Evolutionary conservation across 2,329 filamentous ascomycete species (phyloP).

Genomic region (Pezicula radicicola): DNA sequence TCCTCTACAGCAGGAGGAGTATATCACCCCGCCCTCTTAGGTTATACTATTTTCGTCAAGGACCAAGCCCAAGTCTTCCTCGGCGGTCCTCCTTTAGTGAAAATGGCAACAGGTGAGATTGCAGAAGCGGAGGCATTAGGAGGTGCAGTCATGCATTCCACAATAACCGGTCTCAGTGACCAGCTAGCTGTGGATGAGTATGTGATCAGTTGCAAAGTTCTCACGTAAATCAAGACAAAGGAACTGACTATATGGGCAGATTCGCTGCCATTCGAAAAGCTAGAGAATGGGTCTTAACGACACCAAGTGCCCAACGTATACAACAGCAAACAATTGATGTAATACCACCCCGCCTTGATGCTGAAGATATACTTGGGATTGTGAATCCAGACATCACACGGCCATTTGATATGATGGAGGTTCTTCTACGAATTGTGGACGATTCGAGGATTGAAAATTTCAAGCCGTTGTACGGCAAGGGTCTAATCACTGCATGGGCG

Average conservation of each 20-base stretch:
- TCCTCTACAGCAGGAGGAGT: conserved; percentile 40
- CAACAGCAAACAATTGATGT: conserved; percentile 16
- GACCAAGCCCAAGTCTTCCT: conserved; percentile 42
- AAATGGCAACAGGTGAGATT: conserved; percentile 43
- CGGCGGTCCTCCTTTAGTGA: conserved; percentile 40
- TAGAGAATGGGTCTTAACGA: conserved; percentile 30
- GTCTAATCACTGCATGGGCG: conserved; percentile 36
- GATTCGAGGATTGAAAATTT: conserved; percentile 34
- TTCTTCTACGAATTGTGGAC: conserved; percentile 38
- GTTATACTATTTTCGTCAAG: conserved; percentile 40
- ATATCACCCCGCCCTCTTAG: conserved; percentile 37
- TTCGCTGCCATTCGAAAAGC: conserved; percentile 38
- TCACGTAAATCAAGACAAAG: no score
- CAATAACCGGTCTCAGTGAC: conserved; percentile 38
- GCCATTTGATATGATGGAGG: conserved; percentile 35
- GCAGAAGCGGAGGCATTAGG: conserved; percentile 39
- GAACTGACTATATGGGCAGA: conserved; percentile 9
- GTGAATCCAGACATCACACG: conserved; percentile 37
- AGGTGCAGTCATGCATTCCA: conserved; percentile 38
- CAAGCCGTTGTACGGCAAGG: conserved; percentile 37
- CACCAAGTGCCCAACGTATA: no score
- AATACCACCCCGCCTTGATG: conserved; percentile 7
- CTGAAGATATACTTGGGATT: conserved; percentile 34
- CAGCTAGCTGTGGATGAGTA: conserved; percentile 40
- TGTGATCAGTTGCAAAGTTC: background rate